phyloP scores from a whole-genome alignment of 768 basidiomycete genomes.

The Coprinopsis sp. region DNA sequence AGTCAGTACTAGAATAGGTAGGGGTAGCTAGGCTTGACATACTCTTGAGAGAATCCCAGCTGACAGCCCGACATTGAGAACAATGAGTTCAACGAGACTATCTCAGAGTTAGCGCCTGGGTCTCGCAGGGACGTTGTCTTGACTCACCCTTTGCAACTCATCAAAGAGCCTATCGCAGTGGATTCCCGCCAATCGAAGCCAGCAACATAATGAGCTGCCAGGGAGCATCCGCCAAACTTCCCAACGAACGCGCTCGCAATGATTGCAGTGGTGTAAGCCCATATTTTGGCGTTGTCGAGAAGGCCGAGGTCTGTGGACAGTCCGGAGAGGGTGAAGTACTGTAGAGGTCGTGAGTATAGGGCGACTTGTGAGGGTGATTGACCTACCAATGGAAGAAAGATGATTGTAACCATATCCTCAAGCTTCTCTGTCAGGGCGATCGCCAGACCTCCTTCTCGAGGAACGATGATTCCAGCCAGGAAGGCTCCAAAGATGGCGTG shows the following conservation, averaged over 20 bases:
- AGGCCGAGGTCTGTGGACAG: constrained; percentile 85
- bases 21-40: constrained; percentile 2
- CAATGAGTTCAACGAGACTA: constrained; percentile 88
- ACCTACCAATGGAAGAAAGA: constrained; percentile 80
- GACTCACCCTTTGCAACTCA: constrained; percentile 90
- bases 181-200: constrained; percentile 81
- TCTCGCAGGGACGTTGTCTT: neutral
- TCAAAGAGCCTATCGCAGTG: constrained; percentile 80
- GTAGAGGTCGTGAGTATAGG: neutral
- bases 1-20: neutral
- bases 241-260: constrained; percentile 73
- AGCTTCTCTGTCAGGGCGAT: constrained; percentile 89
- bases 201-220: constrained; percentile 60
- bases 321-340: constrained; percentile 94
- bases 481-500: constrained; percentile 92
- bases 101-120: neutral
- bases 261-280: constrained; percentile 86
- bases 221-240: constrained; percentile 83
- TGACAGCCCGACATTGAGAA: constrained; percentile 87
- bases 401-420: constrained; percentile 91
- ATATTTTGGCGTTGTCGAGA: constrained; percentile 77
- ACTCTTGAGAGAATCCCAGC: constrained; percentile 71
- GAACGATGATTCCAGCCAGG: constrained; percentile 74
- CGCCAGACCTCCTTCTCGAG: constrained; percentile 82
- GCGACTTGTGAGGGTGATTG: neutral